Evolutionary conservation across 2,329 filamentous ascomycete species (phyloP), one percentile per base, ranked within the genome.

Genomic region (Aschersonia sp.): DNA sequence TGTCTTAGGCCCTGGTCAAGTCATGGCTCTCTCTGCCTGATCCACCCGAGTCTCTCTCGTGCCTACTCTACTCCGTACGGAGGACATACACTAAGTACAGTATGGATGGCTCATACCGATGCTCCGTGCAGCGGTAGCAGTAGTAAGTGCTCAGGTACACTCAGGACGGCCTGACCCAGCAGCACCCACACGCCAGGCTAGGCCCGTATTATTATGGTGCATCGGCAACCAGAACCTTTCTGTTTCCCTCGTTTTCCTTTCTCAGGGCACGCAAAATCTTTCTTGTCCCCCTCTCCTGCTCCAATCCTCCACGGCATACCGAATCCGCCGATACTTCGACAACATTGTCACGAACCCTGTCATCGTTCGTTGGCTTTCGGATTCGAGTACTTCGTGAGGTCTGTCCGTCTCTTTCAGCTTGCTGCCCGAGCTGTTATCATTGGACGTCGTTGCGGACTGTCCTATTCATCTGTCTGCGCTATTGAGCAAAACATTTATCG

Each of bases 281-380:
- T 49, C 46, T 54, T 45, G 49, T 47, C 50, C 52, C 53, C 52
- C 51, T 50, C 45, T 50, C 43, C 50, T 50, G 48, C 51, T 52
- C 51, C 46, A 43, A 51, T 50, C 47, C 54, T 55, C 56, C 57
- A 59, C 61, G 59, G 60, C 51, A 55, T 55, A 52, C 60, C 59
- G 63, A 66, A 65, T 64, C 63, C 61, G 56, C 58, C 62, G 52
- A 64, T 52, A 52, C 52, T 51, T 54, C 55, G 61, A 63, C 60
- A 64, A 64, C 46, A 48, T 47, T 57, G 58, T 65, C 62, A 56
- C 60, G 61, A 58, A 58, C 47, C 51, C 48, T 42, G 44, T 44
- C 53, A 51, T 41, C 43, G 52, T 58, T 59, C 55, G 55, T 53
- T 47, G 55, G 55, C 53, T 30, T 32, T 47, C 55, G 53, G 56